Percentiles rank a stretch among this genome's conserved stretches.
Conservation (phyloP, 805 yeast genomes). For the Yarrowia sp. region DNA sequence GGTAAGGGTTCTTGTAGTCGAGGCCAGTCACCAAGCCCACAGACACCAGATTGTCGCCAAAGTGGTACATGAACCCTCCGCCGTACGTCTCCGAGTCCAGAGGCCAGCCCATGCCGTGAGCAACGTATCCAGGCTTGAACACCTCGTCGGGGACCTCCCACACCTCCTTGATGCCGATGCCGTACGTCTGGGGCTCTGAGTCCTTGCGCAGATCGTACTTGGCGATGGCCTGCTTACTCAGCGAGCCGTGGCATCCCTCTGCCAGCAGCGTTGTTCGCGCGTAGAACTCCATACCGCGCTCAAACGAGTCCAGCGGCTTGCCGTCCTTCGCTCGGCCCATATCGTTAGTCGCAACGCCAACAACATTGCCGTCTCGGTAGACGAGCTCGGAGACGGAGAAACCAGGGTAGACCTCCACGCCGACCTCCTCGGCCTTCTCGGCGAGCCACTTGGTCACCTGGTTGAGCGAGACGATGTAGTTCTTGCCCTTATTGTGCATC, state of each 20-base stretch:
- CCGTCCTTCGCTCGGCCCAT: slow-evolving; percentile 80
- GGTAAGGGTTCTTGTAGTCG: slow-evolving; percentile 91
- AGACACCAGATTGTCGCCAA: slow-evolving; percentile 87
- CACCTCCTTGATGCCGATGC: slow-evolving; percentile 92
- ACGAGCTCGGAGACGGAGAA: slow-evolving; percentile 80
- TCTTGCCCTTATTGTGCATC: slow-evolving; percentile 69
- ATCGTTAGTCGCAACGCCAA: slow-evolving; percentile 93
- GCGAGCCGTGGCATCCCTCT: slow-evolving; percentile 98
- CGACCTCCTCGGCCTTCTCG: slow-evolving; percentile 87
- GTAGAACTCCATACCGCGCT: slow-evolving; percentile 95
- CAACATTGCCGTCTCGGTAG: slow-evolving; percentile 56
- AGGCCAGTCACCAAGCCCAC: slow-evolving; percentile 94
- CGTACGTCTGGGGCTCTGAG: slow-evolving; percentile 81
- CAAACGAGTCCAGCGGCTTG: slow-evolving; percentile 75
- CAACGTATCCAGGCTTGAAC: slow-evolving; percentile 74
- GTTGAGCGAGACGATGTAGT: slow-evolving; percentile 80
- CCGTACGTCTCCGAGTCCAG: slow-evolving; percentile 74
- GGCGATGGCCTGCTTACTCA: slow-evolving; percentile 71
- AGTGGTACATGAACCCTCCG: slow-evolving; percentile 96
- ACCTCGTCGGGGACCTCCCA: slow-evolving; percentile 90
- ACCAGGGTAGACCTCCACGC: slow-evolving; percentile 91
- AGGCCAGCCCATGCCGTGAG: slow-evolving; percentile 91
- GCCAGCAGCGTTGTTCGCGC: slow-evolving; percentile 87
- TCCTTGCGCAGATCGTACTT: slow-evolving; percentile 65
- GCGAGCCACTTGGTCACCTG: slow-evolving; percentile 78